Evolutionary conservation across 2,329 filamentous ascomycete species (phyloP).

Genomic region (Colletotrichum scovillei): DNA sequence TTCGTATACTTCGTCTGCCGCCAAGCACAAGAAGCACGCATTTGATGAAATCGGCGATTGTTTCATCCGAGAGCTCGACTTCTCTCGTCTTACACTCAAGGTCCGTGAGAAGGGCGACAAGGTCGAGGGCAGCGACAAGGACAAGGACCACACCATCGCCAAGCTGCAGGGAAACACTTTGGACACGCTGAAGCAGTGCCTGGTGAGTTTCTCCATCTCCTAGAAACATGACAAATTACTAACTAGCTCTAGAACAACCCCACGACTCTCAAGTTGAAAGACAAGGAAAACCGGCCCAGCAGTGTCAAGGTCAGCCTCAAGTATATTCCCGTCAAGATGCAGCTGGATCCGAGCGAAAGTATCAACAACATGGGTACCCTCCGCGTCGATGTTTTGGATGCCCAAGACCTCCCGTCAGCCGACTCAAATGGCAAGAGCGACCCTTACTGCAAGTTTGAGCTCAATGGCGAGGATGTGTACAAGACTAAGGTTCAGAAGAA

Average conservation of each 20-base stretch:
- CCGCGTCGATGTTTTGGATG: conserved; percentile 92
- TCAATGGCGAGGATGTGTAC: conserved; percentile 90
- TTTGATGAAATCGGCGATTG: conserved; percentile 96
- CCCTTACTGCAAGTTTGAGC: conserved; percentile 93
- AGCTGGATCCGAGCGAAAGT: conserved; percentile 91
- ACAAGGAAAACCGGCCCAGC: conserved; percentile 79
- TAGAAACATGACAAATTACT: neutral
- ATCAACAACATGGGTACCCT: conserved; percentile 99
- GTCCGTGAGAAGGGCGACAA: conserved; percentile 84
- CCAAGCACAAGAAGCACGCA: conserved; percentile 74
- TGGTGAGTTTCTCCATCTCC: conserved; percentile 65
- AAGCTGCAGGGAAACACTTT: conserved; percentile 87
- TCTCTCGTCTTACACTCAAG: conserved; percentile 90
- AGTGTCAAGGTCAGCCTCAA: conserved; percentile 92
- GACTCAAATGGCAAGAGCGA: conserved; percentile 98
- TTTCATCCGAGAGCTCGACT: conserved; percentile 96
- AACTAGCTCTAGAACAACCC: conserved; percentile 78
- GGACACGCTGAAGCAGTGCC: conserved; percentile 86
- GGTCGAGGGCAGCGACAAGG: conserved; percentile 69
- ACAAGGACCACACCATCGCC: conserved; percentile 81
- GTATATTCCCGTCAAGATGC: conserved; percentile 95
- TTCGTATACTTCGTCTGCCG: conserved; percentile 84
- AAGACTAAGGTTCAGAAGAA: conserved; percentile 98
- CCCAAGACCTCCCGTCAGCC: conserved; percentile 86
- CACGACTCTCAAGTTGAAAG: conserved; percentile 82